Conservation (phyloP, 176 grass and related monocot species). For the Poa annua region DNA sequence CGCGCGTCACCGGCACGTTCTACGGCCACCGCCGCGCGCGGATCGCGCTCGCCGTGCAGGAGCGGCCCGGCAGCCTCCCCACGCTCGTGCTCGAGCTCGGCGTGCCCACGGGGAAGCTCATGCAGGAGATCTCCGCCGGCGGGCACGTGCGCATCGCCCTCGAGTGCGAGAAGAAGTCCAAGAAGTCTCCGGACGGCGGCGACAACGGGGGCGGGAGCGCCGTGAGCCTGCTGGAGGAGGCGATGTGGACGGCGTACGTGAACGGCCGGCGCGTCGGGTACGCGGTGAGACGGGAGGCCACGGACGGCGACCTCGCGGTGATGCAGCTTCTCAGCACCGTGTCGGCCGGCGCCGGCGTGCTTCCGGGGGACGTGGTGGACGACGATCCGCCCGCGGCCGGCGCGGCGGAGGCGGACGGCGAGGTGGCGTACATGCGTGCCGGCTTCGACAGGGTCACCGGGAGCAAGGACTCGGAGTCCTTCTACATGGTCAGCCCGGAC, state of each 20-base stretch:
- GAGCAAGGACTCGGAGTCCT: slow-evolving; percentile 90
- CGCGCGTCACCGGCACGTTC: slow-evolving; percentile 71
- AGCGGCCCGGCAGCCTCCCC: slow-evolving; percentile 74
- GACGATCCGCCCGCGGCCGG: slow-evolving; percentile 41
- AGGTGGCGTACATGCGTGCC: slow-evolving; percentile 84
- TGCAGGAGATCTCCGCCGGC: slow-evolving; percentile 77
- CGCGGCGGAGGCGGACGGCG: slow-evolving; percentile 46
- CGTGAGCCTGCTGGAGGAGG: slow-evolving; percentile 62
- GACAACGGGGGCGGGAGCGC: background rate
- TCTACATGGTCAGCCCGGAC: slow-evolving; percentile 86
- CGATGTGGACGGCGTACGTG: slow-evolving; percentile 90
- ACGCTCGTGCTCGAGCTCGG: slow-evolving; percentile 81
- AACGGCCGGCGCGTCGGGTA: slow-evolving; percentile 87
- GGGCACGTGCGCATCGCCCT: slow-evolving; percentile 77
- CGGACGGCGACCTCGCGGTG: slow-evolving; percentile 74
- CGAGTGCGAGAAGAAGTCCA: slow-evolving; percentile 87
- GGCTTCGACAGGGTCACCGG: slow-evolving; percentile 81
- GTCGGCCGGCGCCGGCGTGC: slow-evolving; percentile 84
- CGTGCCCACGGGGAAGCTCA: slow-evolving; percentile 76
- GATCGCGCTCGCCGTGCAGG: slow-evolving; percentile 79
- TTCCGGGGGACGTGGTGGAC: slow-evolving; percentile 68
- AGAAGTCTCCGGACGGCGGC: slow-evolving; percentile 44
- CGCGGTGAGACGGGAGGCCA: slow-evolving; percentile 65
- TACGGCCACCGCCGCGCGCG: slow-evolving; percentile 74
- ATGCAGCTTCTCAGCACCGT: slow-evolving; percentile 94